Evolutionary conservation across 1,284 basidiomycete genomes (phyloP), one percentile per base, ranked within the genome.

Genomic region (Marasmius fiardii): DNA sequence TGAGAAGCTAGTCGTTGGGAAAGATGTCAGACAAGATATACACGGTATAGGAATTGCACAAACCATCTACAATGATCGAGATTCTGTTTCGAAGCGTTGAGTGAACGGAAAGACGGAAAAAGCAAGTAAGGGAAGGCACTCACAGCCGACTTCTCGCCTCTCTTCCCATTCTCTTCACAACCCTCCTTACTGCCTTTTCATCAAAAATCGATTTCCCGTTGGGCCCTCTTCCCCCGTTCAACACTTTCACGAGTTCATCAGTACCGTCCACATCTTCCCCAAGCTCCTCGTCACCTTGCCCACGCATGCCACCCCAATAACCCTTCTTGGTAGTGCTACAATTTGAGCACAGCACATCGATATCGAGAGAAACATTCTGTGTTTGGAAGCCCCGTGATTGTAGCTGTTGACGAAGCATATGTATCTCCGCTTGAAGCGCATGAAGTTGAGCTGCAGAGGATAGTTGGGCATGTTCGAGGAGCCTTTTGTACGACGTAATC

Each of bases 101-200:
- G 49, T 53, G 37, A 24, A 47, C 37, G 48, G 31, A 55, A 24
- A 43, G 54, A 58, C 43, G 53, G 47, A 54, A 52, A 33, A 51
- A 43, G 5, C 21, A n/a, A 79, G 28, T 4, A 31, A 10, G 28
- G 28, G 7, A 41, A 41, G 39, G n/a, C 16, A 41, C 86, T 75
- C 62, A 88, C 83, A 92, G 61, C 61, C 85, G 74, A 80, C 85
- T 87, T 60, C 90, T 73, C 50, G 86, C 85, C 47, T 88, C 83
- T 62, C 85, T 77, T 41, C 75, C 78, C 59, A 92, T 65, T 11
- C 76, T 74, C 49, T 84, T 77, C 35, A 90, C 71, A 1, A 80
- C 86, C 61, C 79, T 82, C 60, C 83, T 77, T 23, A 91, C 83
- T 54, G 83, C 86, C 41, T 71, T 75, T 65, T 90, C 89, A 64